Base-by-base conservation (phyloP, 495 filamentous ascomycete species). In the Patellaria atrata region DNA sequence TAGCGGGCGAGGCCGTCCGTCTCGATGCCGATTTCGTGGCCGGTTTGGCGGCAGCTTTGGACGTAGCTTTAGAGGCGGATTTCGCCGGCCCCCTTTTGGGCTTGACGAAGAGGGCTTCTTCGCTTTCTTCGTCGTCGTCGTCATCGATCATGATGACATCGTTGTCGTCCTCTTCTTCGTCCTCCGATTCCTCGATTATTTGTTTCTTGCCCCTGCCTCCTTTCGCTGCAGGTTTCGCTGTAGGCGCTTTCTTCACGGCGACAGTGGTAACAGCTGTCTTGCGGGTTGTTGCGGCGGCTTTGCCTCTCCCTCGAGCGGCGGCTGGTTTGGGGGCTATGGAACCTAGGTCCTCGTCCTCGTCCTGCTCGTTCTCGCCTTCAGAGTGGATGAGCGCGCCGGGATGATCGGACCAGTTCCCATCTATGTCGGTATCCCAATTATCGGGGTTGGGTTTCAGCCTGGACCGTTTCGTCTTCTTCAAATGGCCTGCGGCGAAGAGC, bases 371-470 rank as follows among this genome's bases (percentile, higher is more conserved):
- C 30, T 67, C 69, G 23, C 63, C 61, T 28, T 75, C 68, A 2
- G 64, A 65, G 40, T 60, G 61, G 23, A 70, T 62, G n/a, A 79
- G 57, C 8, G 82, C 82, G 0, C 71, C 73, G 0, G 78, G 73
- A 36, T 84, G 71, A 38, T 89, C 79, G 27, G 72, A 73, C 89
- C 89, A 96, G 20, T 63, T 55, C 22, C 91, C 89, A 35, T 94
- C 76, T 22, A 82, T 53, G 40, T 96, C 86, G 3, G 68, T 75
- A 51, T 94, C 82, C 86, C 87, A 99, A 6, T 56, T 59, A 17
- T 77, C 76, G 3, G 89, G 89, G 41, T 70, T 71, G 13, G 75
- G 71, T 56, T 85, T 92, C 33, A 75, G 61, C 40, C 75, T 81
- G 33, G 61, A 68, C 42, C 66, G 68, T 20, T 52, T 59, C 37